Conservation (phyloP, 1,139 yeast species). For the Hansenula anomala region DNA sequence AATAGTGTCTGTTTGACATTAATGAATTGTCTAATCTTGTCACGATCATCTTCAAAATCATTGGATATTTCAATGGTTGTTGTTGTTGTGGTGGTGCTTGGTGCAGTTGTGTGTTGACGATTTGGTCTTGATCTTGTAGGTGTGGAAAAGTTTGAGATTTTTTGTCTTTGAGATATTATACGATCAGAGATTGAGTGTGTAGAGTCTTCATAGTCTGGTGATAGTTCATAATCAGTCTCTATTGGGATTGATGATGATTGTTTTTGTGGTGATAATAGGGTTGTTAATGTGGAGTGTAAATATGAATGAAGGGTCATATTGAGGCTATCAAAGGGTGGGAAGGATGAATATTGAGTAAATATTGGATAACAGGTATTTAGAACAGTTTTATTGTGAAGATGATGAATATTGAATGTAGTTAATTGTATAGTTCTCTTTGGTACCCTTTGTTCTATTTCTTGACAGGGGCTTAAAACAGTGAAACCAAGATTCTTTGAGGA, state of each 20-base stretch:
- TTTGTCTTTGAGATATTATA: neutral
- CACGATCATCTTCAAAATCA: conserved; percentile 2
- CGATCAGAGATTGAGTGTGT: neutral
- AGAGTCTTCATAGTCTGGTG: neutral
- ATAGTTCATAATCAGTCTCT: neutral
- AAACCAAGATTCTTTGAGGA: too few species aligned
- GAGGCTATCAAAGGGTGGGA: too few species aligned
- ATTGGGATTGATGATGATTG: too few species aligned
- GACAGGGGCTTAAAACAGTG: too few species aligned
- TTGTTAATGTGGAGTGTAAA: neutral
- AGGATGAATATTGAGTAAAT: too few species aligned
- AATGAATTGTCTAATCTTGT: conserved; percentile 10
- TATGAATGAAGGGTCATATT: neutral
- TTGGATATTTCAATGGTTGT: neutral
- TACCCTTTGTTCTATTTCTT: too few species aligned
- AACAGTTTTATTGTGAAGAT: too few species aligned
- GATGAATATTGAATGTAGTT: too few species aligned
- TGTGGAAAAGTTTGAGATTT: neutral
- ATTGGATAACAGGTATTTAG: too few species aligned
- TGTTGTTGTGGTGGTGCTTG: neutral
- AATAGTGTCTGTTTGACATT: conserved; percentile 8
- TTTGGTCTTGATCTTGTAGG: neutral
- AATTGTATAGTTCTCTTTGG: too few species aligned
- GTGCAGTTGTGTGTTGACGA: neutral
- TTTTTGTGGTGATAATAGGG: neutral